These are phyloP conservation scores for Diaporthe eres DNA, from an alignment of 2,329 filamentous ascomycete species.

Conservation along the genomic window DNA sequence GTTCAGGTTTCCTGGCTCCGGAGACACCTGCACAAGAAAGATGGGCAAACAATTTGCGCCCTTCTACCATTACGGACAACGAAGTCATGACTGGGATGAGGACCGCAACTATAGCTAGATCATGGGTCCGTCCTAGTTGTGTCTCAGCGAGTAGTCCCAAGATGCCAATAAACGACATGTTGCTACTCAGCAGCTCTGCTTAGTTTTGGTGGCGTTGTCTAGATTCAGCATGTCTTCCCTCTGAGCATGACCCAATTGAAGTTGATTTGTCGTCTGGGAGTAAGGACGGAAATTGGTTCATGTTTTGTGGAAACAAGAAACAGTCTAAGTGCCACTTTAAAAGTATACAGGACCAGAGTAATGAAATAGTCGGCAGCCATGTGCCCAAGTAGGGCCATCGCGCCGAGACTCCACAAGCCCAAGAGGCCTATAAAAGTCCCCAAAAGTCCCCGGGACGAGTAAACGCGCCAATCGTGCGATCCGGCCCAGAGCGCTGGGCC, in stretches of 20 bases:
- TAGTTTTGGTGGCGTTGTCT: neutral
- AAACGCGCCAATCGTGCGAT: conserved; percentile 23
- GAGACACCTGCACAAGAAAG: neutral
- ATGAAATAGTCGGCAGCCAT: neutral
- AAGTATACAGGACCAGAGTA: neutral
- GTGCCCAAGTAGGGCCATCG: neutral
- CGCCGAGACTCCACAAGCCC: conserved; percentile 4
- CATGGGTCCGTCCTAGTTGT: neutral
- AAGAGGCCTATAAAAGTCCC: conserved; percentile 44
- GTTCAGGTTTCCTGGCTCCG: neutral
- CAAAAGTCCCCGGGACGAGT: neutral
- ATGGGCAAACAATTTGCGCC: neutral
- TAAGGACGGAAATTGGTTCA: neutral
- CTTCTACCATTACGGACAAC: neutral
- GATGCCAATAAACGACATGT: neutral
- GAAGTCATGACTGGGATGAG: neutral
- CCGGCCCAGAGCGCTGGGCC: neutral
- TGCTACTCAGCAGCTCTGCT: neutral
- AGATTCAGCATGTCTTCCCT: neutral
- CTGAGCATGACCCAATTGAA: neutral
- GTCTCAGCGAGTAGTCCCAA: neutral
- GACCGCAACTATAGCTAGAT: neutral
- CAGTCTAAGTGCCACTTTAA: neutral
- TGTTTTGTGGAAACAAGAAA: neutral
- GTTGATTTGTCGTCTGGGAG: neutral